Evolutionary conservation across 1,139 yeast genomes (phyloP).

Genomic region (Taphrina flavorubra): DNA sequence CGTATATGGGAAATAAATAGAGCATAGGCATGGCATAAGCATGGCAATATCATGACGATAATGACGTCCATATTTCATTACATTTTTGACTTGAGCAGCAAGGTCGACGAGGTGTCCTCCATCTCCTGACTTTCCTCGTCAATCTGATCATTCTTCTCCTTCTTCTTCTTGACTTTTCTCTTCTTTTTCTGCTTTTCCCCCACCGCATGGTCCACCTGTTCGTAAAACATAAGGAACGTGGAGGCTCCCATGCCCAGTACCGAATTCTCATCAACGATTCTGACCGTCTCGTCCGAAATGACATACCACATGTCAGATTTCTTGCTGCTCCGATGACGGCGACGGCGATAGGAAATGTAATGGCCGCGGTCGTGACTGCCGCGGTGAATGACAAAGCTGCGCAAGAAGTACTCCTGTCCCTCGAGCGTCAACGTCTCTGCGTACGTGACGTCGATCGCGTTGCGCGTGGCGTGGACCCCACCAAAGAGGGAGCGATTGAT

Average conservation of each 20-base stretch:
- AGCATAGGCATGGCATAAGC: too few relatives aligned
- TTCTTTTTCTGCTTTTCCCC: slow-evolving; percentile 12
- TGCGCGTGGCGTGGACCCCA: slow-evolving; percentile 33
- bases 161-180: slow-evolving; percentile 7
- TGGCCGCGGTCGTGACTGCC: slow-evolving; percentile 38
- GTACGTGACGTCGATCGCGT: slow-evolving; percentile 26
- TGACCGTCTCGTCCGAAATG: slow-evolving; percentile 37
- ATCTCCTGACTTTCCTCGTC: neutral
- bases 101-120: neutral
- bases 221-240: slow-evolving; percentile 35
- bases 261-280: slow-evolving; percentile 4
- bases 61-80: neutral
- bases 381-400: slow-evolving; percentile 35
- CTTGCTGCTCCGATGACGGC: too few relatives aligned
- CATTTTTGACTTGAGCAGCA: slow-evolving; percentile 5
- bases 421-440: slow-evolving; percentile 3
- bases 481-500: slow-evolving; percentile 30
- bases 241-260: slow-evolving; percentile 16
- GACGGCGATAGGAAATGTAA: slow-evolving; percentile 36
- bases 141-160: neutral
- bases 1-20: too few relatives aligned
- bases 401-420: slow-evolving; percentile 16
- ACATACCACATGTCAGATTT: slow-evolving; percentile 21
- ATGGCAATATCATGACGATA: too few relatives aligned
- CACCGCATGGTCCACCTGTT: slow-evolving; percentile 25